Base-by-base conservation (phyloP, 2,329 filamentous ascomycete genomes). In the Curvularia spicifera region DNA sequence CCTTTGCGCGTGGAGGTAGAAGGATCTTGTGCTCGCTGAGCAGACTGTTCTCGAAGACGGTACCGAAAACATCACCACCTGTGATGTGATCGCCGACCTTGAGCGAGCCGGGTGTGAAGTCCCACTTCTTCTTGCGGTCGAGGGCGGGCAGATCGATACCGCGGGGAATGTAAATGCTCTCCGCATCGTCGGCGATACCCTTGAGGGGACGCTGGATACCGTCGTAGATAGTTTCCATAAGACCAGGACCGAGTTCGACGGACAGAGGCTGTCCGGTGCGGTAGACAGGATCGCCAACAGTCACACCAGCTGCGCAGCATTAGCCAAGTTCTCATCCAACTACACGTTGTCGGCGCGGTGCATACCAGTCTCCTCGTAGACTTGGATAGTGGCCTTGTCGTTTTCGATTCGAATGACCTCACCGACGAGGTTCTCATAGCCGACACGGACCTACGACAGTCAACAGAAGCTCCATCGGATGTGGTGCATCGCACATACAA, bases 141-240 rank as follows among this genome's bases (percentile, higher is more conserved):
- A 99, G 86, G 45, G 93, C 89, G 51, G 94, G 92, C 33, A 93
- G 86, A 56, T 91, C 81, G 75, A 99, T 94, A 79, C 95, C 95
- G 70, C 95, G 91, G 72, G 95, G 95, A 66, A 99, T 99, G 80
- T 99, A 99, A 79, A 99, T 99, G 79, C 91, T 93, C 74, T 92
- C 83, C 51, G 93, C 88, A 48, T 85, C 80, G 40, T 89, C 82
- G 69, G 91, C 84, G 73, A 99, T 99, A 67, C 87, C 88, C 80
- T 89, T 89, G 71, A 99, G 88, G 50, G 95, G 95, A 76, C 95
- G 89, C 80, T 99, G 95, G 73, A 99, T 99, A 82, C 95, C 95
- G 78, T 99, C 95, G 84, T 98, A 99, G 79, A 99, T 99, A 68
- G 95, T 97, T 82, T 98, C 94, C 86, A 99, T 92, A 78, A 99